Evolutionary conservation across 192 early-diverging fungal species (phyloP), one percentile per base, ranked within the genome.

Genomic region (Oehlia diaphana): DNA sequence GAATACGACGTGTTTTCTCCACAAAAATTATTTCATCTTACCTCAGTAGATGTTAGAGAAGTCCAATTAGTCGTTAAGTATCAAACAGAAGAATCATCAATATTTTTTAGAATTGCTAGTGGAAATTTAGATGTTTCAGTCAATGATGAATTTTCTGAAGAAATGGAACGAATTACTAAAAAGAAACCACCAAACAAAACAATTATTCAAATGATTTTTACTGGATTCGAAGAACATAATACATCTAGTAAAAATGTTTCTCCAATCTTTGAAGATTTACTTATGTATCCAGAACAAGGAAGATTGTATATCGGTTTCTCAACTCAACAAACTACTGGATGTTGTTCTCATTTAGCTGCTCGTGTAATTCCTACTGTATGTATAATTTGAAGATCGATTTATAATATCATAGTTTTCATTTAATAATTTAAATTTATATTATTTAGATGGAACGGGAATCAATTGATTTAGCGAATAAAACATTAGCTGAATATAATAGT

Each of bases 91-190:
- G 71, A 72, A 16, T 90, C 87, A 1, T 92, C 90, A 8, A 88
- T 94, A 21, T 95, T 93, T 68, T 82, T 96, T 68, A 82, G 92
- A 23, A 91, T 91, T 0, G 94, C 93, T 9, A 87, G 81, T 16
- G 94, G 88, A 6, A 66, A 88, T 21, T 72, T 95, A n/a, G 79
- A 82, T 75, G 90, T 92, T 26, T 83, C 84, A 33, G 87, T 93
- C 0, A 81, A 87, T 1, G 75, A 79, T 42, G 81, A 90, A 28
- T 86, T 94, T 44, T 74, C 84, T n/a, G 83, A 82, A 31, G 93
- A 96, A 77, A 96, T 97, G 93, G 92, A 95, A 74, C 86, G 96
- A 7, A 91, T 94, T 0, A 97, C 95, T 0, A 97, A 97, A 82
- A 97, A 97, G 80, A 87, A 86, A 63, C 93, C 96, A 14, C 96